Evolutionary conservation across 805 yeast species (phyloP).

Genomic region (Priceomyces medius): DNA sequence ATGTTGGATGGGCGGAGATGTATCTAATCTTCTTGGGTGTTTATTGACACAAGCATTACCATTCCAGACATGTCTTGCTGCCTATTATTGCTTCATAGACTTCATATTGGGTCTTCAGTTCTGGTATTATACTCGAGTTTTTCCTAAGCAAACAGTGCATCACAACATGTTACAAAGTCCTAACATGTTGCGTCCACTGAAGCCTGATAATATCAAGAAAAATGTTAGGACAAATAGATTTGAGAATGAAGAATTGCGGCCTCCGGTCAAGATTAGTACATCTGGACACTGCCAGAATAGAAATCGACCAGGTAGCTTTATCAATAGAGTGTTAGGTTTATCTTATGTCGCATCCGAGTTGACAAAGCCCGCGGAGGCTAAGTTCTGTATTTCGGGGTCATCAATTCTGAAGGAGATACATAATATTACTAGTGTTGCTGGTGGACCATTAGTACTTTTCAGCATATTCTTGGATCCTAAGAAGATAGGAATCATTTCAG

Average conservation of each 20-base stretch:
- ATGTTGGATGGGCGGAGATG: constrained; percentile 39
- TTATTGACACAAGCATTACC: constrained; percentile 71
- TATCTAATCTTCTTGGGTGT: constrained; percentile 65
- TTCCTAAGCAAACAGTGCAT: constrained; percentile 38
- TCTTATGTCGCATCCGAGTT: constrained; percentile 13
- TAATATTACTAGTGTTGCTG: not conserved
- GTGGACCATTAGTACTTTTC: not conserved
- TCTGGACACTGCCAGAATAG: not conserved
- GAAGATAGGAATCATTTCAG: constrained; percentile 26
- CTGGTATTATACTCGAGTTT: constrained; percentile 59
- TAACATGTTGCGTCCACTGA: constrained; percentile 26
- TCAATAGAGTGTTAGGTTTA: constrained; percentile 14
- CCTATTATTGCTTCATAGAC: constrained; percentile 76
- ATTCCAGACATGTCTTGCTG: constrained; percentile 73
- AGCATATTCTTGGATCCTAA: not conserved
- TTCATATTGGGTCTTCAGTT: constrained; percentile 65
- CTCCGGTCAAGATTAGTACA: not conserved
- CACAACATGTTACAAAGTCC: constrained; percentile 41
- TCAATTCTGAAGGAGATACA: not conserved
- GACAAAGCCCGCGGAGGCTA: constrained; percentile 12
- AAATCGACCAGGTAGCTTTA: constrained; percentile 8
- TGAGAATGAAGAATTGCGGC: constrained; percentile 8
- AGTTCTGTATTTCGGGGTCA: constrained; percentile 7
- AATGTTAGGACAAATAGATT: constrained; percentile 21
- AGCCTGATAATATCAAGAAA: constrained; percentile 9